phyloP scores from a whole-genome alignment of 2,329 filamentous ascomycete genomes.

The Fusarium albidum region DNA sequence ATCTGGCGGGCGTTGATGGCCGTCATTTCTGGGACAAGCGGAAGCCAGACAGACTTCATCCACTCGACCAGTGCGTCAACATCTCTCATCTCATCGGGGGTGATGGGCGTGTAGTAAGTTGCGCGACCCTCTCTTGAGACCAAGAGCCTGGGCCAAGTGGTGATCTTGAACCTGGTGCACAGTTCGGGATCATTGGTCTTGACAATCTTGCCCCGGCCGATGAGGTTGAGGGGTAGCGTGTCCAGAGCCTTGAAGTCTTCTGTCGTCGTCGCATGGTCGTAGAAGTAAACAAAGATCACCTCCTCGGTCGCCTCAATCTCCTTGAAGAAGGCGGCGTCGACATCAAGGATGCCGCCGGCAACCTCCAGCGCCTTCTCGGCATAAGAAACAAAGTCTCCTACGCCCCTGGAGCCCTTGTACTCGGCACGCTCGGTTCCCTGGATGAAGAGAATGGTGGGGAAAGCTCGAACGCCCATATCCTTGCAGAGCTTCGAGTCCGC shows the following conservation, averaged over 20 bases:
- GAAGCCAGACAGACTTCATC: slow-evolving; percentile 98
- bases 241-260: slow-evolving; percentile 94
- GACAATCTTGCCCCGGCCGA: slow-evolving; percentile 91
- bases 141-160: slow-evolving; percentile 92
- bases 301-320: slow-evolving; percentile 91
- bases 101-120: slow-evolving; percentile 87
- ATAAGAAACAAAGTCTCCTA: slow-evolving; percentile 89
- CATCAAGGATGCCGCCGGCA: slow-evolving; percentile 78
- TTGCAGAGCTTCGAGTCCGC: slow-evolving; percentile 88
- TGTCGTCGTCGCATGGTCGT: slow-evolving; percentile 90
- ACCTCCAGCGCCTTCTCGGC: slow-evolving; percentile 86
- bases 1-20: slow-evolving; percentile 92
- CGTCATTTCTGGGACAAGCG: slow-evolving; percentile 92
- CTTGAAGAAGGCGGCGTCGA: slow-evolving; percentile 79
- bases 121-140: slow-evolving; percentile 90
- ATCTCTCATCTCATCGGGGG: slow-evolving; percentile 92
- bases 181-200: slow-evolving; percentile 85
- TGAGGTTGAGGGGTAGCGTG: slow-evolving; percentile 83
- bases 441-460: slow-evolving; percentile 93
- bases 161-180: slow-evolving; percentile 88
- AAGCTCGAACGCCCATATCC: slow-evolving; percentile 80
- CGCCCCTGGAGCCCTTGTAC: slow-evolving; percentile 88
- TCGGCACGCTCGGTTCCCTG: slow-evolving; percentile 90
- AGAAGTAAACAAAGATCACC: slow-evolving; percentile 97
- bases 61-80: slow-evolving; percentile 79